Evolutionary conservation across 2,329 filamentous ascomycete species (phyloP), one percentile per base, ranked within the genome.

Genomic region (Penicillium sp.): DNA sequence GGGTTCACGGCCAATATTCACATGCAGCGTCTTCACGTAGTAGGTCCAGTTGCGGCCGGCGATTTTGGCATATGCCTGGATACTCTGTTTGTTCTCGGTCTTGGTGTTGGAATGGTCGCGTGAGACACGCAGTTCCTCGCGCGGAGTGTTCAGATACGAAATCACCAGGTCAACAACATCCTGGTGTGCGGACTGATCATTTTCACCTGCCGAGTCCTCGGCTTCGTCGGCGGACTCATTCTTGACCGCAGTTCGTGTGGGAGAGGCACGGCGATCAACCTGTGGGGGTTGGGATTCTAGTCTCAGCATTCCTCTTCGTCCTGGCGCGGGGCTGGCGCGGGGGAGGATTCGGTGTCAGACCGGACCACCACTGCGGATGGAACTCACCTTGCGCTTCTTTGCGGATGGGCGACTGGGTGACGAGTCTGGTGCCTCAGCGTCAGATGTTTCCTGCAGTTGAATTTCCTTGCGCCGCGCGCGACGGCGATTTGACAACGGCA

Each of bases 21-120:
- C 73, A 63, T 78, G 73, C 47, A 80, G 70, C n/a, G 75, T 76
- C 59, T 80, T 78, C 60, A 82, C 79, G 67, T 81, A 83, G 65
- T 82, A 83, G 17, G 81, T 82, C 81, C 81, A 83, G 63, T 80
- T 77, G 62, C 78, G 75, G 55, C 81, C 81, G 53, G 79, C 80
- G 58, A 83, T 79, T 66, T 82, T 82, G 28, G 81, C 81, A 65
- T 81, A 83, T 37, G 81, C 81, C 55, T 77, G 76, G 59, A 82
- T 77, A 49, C 78, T 81, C 61, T 79, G 74, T 56, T 78, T 77
- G 53, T 79, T 79, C 60, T 77, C 76, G 54, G 74, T 76, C 59
- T 77, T 79, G 25, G 74, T 69, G 61, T 82, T 82, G 25, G 78
- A 77, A 63, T 81, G 76, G 52, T 81, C 75, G 60, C 71, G 70